Evolutionary conservation across 2,329 filamentous ascomycete genomes (phyloP).

Genomic region (Trichoderma sp.): DNA sequence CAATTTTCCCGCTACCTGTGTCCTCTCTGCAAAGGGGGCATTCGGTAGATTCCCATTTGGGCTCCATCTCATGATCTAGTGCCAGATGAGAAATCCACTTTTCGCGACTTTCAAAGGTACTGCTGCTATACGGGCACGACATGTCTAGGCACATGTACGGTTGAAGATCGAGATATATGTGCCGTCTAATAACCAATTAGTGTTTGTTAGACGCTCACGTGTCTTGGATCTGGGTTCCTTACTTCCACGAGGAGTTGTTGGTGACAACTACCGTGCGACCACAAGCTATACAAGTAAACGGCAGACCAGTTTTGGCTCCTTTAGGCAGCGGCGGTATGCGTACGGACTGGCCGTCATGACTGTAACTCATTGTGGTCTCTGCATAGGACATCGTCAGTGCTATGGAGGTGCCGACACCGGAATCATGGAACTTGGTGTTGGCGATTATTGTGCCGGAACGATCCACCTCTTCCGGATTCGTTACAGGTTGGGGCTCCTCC

Average conservation of each 20-base stretch:
- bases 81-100: not conserved
- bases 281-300: not conserved
- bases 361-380: not conserved
- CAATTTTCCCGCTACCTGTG: not conserved
- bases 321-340: not conserved
- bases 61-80: not conserved
- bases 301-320: not conserved
- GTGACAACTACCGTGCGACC: not conserved
- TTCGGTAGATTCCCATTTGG: not conserved
- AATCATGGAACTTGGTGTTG: not conserved
- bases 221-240: not conserved
- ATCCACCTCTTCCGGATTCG: not conserved
- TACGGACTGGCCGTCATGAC: not conserved
- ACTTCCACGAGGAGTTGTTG: not conserved
- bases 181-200: not conserved
- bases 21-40: not conserved
- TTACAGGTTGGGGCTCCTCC: rapidly evolving
- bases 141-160: not conserved
- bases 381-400: not conserved
- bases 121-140: not conserved
- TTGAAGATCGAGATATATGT: not conserved
- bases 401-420: not conserved
- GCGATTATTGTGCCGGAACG: not conserved
- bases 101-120: not conserved
- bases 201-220: too few species aligned